These are phyloP conservation scores for Mrakia gelida DNA, from an alignment of 768 basidiomycete species.

Conservation along the genomic window DNA sequence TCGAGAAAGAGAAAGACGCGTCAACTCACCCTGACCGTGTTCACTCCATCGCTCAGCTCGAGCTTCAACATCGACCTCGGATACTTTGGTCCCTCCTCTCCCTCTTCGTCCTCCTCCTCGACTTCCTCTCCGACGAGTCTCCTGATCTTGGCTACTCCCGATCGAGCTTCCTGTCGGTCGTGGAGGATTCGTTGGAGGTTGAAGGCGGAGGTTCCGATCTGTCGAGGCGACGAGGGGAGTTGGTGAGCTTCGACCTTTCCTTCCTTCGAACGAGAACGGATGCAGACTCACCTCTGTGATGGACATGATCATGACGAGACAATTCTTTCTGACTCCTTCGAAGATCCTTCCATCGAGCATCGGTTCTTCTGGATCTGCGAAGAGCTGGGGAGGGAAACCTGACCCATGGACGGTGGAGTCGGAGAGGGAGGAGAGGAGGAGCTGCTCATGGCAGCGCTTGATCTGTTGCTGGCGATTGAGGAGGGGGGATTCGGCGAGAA, in stretches of 20 bases:
- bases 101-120: constrained; percentile 19
- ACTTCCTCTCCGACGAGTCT: constrained; percentile 18
- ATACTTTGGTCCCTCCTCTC: background rate
- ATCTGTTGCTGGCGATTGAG: constrained; percentile 20
- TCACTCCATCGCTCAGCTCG: constrained; percentile 11
- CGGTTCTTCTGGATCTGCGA: background rate
- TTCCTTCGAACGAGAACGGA: background rate
- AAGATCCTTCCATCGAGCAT: constrained; percentile 16
- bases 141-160: constrained; percentile 20
- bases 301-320: constrained; percentile 26
- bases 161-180: constrained; percentile 19
- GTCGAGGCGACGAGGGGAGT: background rate
- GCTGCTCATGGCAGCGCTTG: background rate
- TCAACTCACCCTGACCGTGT: background rate
- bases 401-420: constrained; percentile 16
- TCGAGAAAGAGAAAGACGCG: background rate
- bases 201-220: constrained; percentile 14
- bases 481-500: background rate
- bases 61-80: constrained; percentile 28
- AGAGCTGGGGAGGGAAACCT: constrained; percentile 6
- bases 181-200: constrained; percentile 19
- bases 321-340: background rate
- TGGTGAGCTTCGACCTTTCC: background rate
- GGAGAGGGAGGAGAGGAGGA: constrained; percentile 19
- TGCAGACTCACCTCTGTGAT: constrained; percentile 29